These are phyloP conservation scores for Scleroderma bovista DNA, from an alignment of 768 basidiomycete species.

Conservation along the genomic window DNA sequence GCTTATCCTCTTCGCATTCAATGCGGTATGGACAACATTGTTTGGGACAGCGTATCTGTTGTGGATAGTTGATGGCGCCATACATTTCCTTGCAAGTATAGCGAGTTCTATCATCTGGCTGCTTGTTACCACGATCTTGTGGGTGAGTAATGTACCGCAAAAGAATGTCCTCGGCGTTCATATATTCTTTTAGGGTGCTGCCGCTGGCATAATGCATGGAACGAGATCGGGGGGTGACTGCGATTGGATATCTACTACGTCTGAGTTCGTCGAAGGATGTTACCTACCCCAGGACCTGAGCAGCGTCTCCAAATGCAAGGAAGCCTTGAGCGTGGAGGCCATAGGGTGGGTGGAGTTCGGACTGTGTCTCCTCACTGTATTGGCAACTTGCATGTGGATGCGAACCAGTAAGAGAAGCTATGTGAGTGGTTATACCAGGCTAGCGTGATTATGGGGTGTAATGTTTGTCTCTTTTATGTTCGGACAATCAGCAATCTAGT, in stretches of 20 bases:
- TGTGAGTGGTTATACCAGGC: constrained; percentile 39
- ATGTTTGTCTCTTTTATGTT: constrained; percentile 13
- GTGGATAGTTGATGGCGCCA: constrained; percentile 62
- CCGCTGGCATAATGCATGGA: constrained; percentile 61
- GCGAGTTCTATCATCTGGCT: constrained; percentile 78
- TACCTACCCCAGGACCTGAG: constrained; percentile 16
- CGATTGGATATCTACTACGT: constrained; percentile 37
- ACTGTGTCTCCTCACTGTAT: constrained; percentile 50
- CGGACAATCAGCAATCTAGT: constrained; percentile 26
- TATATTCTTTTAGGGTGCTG: constrained; percentile 49
- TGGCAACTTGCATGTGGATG: constrained; percentile 52
- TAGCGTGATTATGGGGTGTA: constrained; percentile 30
- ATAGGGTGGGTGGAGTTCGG: constrained; percentile 74
- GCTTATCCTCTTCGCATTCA: constrained; percentile 56
- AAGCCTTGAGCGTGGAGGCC: constrained; percentile 67
- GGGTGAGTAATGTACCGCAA: constrained; percentile 42
- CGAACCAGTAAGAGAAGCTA: constrained; percentile 33
- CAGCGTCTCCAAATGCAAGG: constrained; percentile 49
- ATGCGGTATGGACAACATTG: constrained; percentile 68
- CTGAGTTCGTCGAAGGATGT: constrained; percentile 20
- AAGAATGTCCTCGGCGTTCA: background rate
- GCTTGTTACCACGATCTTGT: constrained; percentile 53
- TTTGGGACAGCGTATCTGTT: constrained; percentile 66
- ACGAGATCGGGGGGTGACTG: constrained; percentile 60
- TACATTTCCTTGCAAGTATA: constrained; percentile 66